Percentiles rank a stretch among this genome's conserved stretches.
Conservation (phyloP, 495 filamentous ascomycete genomes). For the Pseudoneurospora amorphoporcata region DNA sequence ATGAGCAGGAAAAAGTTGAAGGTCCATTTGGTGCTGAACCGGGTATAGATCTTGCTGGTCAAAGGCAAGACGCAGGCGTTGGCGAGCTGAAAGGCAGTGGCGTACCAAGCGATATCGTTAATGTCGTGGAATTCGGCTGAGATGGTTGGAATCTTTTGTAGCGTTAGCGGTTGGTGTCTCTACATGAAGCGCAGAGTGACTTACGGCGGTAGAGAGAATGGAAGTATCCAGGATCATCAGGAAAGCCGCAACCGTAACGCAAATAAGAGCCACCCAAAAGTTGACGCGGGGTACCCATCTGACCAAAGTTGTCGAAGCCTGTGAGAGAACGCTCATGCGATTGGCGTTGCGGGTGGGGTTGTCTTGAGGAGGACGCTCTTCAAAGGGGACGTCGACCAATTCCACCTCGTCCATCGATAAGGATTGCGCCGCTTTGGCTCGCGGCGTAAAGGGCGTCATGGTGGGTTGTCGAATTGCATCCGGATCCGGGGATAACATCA, state of each 20-base stretch:
- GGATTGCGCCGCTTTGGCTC: background rate
- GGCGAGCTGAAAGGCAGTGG: slow-evolving; percentile 41
- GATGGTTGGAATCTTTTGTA: slow-evolving; percentile 31
- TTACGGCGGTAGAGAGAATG: slow-evolving; percentile 38
- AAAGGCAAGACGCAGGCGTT: slow-evolving; percentile 39
- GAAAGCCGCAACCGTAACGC: slow-evolving; percentile 30
- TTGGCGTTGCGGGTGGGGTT: background rate
- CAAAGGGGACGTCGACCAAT: background rate
- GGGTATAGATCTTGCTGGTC: slow-evolving; percentile 42
- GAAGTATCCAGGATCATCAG: slow-evolving; percentile 41
- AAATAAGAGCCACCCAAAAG: slow-evolving; percentile 3
- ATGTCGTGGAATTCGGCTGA: slow-evolving; percentile 38
- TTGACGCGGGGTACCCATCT: background rate
- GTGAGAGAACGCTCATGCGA: background rate
- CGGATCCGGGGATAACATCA: background rate
- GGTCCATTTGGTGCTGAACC: slow-evolving; percentile 33
- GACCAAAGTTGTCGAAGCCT: background rate
- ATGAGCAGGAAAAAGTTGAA: slow-evolving; percentile 30
- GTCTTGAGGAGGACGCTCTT: background rate
- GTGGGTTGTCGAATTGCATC: background rate
- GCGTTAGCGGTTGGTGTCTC: background rate
- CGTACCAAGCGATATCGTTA: slow-evolving; percentile 43
- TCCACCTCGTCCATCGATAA: background rate
- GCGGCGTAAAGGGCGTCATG: background rate
- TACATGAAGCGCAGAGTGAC: background rate